A percentile compares a stretch with the other conserved stretches of the same genome.
These are phyloP conservation scores for Ophiocordyceps robertsii DNA, from an alignment of 2,329 filamentous ascomycete genomes.

Conservation along the genomic window DNA sequence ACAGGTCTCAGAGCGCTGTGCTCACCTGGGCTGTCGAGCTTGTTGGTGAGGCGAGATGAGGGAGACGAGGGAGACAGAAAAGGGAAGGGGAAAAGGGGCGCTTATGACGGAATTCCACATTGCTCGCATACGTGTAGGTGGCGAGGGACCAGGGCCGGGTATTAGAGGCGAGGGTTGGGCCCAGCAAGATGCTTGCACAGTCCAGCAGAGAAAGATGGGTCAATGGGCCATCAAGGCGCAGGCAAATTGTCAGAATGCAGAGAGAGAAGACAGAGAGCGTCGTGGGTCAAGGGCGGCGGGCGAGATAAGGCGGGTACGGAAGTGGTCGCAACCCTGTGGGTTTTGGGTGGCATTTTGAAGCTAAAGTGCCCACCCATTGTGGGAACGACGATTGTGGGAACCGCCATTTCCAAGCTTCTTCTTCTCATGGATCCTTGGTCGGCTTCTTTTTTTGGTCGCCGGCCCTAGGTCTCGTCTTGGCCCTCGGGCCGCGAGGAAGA, in stretches of 20 bases:
- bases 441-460: too few species aligned
- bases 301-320: neutral
- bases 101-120: neutral
- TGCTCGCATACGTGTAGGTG: neutral
- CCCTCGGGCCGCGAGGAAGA: too few species aligned
- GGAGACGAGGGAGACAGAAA: neutral
- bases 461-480: too few species aligned
- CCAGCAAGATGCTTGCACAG: too few species aligned
- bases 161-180: too few species aligned
- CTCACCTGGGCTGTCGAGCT: neutral
- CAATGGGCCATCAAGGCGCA: neutral
- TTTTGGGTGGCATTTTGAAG: neutral
- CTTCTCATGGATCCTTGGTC: too few species aligned
- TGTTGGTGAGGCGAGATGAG: neutral
- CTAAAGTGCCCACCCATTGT: neutral
- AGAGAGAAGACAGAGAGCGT: neutral
- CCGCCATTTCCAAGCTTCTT: neutral
- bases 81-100: neutral
- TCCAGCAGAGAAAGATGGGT: neutral
- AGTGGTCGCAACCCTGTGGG: neutral
- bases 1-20: conserved; percentile 9
- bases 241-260: too few species aligned
- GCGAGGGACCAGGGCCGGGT: too few species aligned
- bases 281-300: neutral
- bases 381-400: too few species aligned